Evolutionary conservation across 1,139 yeast species (phyloP), one percentile per base, ranked within the genome.

Genomic region (Debaryomycetaceae sp.): DNA sequence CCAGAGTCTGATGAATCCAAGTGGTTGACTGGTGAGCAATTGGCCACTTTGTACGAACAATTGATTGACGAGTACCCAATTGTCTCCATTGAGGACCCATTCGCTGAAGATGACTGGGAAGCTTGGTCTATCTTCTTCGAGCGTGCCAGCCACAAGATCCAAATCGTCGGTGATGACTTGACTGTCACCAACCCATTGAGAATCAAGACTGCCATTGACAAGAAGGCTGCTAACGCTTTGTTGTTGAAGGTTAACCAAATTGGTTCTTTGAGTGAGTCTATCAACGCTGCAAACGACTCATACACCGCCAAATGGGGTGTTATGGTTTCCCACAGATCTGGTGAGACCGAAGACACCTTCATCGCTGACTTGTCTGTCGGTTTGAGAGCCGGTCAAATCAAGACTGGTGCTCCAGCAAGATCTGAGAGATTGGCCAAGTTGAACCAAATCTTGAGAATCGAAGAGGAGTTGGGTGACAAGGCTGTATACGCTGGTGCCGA

Each of bases 391-490:
- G 97, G 96, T 69, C 96, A 89, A 80, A 84, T 89, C 75, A 89
- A 89, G 87, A 85, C 95, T 59, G 97, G 97, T 81, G 96, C 97
- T 63, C 96, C 96, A 66, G 95, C 96, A 58, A 87, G 96, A 80
- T 87, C 96, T 56, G 97, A 89, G 80, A 88, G 97, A 81, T 83
- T 89, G 72, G 96, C 96, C 70, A 89, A 89, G 80, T 83, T 83
- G 72, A 85, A 85, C 84, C 93, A 88, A 80, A 81, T 89, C 70
- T 81, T 89, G 72, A 87, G 96, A 78, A 89, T 89, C 63, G 96
- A 89, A 80, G 95, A 88, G 76, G 87, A 85, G 76, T 83, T 88
- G 65, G 96, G 96, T 64, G 87, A 79, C 80, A 85, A 87, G 80
- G 95, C 93, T 55, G 67, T 87, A 70, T 89, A 78, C 77, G 96